phyloP scores from a whole-genome alignment of 2,329 filamentous ascomycete species.

The Cladosporium colombiae region DNA sequence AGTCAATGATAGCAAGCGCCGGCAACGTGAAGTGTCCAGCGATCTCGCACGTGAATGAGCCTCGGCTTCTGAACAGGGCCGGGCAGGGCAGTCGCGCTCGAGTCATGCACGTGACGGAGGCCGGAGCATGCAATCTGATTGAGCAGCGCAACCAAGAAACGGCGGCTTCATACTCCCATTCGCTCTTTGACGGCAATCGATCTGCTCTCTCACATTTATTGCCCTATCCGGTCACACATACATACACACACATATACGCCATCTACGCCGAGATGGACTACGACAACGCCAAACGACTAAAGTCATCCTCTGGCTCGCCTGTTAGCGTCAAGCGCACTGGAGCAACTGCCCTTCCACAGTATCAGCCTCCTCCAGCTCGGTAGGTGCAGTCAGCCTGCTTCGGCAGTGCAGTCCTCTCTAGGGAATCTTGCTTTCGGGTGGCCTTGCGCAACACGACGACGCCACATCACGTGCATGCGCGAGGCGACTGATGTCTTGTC shows the following conservation, averaged over 20 bases:
- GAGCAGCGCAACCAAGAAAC: not conserved
- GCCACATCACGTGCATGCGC: constrained; percentile 9
- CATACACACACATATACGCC: not conserved
- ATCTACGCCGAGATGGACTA: constrained; percentile 9
- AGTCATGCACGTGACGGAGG: constrained; percentile 8
- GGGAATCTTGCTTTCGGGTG: not conserved
- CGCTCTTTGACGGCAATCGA: not conserved
- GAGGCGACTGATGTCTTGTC: not conserved
- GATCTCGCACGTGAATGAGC: constrained; percentile 12
- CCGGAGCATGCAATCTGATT: not conserved
- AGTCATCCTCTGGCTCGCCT: constrained; percentile 31
- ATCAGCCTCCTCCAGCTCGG: constrained; percentile 30
- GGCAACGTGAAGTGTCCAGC: constrained; percentile 15
- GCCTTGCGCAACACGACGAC: not conserved
- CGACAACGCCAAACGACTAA: constrained; percentile 30
- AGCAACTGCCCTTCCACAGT: constrained; percentile 31
- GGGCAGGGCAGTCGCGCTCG: not conserved
- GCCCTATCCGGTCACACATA: not conserved
- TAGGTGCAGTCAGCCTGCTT: constrained; percentile 17
- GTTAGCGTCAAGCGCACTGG: constrained; percentile 24
- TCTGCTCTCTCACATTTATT: not conserved
- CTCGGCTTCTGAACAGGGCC: constrained; percentile 13
- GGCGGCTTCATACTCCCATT: constrained; percentile 12
- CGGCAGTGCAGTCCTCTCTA: not conserved
- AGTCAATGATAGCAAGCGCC: not conserved